Evolutionary conservation across 1,284 basidiomycete genomes (phyloP), one percentile per base, ranked within the genome.

Genomic region (Cutaneotrichosporon dermatis): DNA sequence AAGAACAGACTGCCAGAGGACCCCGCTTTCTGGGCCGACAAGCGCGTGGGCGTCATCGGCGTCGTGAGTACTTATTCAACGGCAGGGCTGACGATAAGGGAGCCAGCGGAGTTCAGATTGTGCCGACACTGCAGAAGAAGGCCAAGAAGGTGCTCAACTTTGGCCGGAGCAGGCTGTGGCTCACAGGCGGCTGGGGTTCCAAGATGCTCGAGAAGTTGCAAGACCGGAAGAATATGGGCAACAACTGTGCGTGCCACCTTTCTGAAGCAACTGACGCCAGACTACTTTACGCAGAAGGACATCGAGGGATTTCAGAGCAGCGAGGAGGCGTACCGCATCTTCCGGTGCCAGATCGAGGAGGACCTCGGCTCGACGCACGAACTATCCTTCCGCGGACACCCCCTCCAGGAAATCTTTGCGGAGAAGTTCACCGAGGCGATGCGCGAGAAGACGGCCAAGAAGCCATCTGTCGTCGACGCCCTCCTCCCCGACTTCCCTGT

Each of bases 41-140:
- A 53, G 36, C 54, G 52, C 8, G 58, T 65, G 8, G 60, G 54
- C 33, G 53, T 67, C 15, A 54, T 69, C 37, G 63, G 67, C n/a
- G 54, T 54, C 49, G 44, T 46, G 25, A 46, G 44, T 25, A 25
- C n/a, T 25, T 25, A 25, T 25, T 25, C 25, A 25, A 25, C 25
- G 25, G 25, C 25, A 25, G 25, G 25, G 25, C 15, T 46, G 15
- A 46, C 49, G 41, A 11, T n/a, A 33, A 57, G 53, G 60, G 54
- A 33, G 60, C 62, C 6, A 65, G 62, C 6, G 69, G 63, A 4
- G 67, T 70, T n/a, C 69, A 70, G 53, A 55, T 70, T 7, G 53
- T 70, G 7, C 61, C 69, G 1, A 57, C 59, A 1, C 54, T 69
- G 6, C 64, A 68, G 48, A 43, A 53, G 37, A 42, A 63, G 13